Base-by-base conservation (phyloP, 2,329 filamentous ascomycete genomes). In the Colletotrichum destructivum region DNA sequence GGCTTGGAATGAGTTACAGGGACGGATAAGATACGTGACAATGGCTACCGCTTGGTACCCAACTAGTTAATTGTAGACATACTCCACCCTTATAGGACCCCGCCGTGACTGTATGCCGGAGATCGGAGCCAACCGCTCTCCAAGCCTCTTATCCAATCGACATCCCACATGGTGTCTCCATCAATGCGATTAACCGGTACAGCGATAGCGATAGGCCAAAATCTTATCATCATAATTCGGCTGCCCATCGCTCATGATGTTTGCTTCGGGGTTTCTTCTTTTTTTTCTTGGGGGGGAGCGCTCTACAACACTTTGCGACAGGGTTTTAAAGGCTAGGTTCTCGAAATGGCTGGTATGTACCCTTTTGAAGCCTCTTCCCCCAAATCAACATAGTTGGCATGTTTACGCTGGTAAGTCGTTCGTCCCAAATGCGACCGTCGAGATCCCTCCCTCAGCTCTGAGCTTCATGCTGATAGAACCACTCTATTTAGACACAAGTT, bases 301-400 rank as follows among this genome's bases (percentile, higher is more conserved):
- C 38, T 68, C 18, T 62, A 26, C 38, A 56, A 51, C 4, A 61
- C 64, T 60, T 26, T 18, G 15, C 54, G 52, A n/a, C 46, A 52
- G 64, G 21, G 60, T 55, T 35, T 55, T 21, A 35, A 56, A 51
- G 49, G 31, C 52, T 40, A 55, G 65, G 18, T 38, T 66, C 21
- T 65, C 46, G 49, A 49, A 31, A 74, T 74, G 73, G 72, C 72
- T 74, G 73, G 73, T 74, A 74, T 59, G 73, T 74, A 57, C 59
- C 16, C n/a, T 55, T 59, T 55, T 54, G 64, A 65, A 38, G 62
- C 40, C 35, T 69, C 59, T 52, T 51, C 71, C 57, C 59, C 65
- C 35, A 42, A 60, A n/a, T 9, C 9, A 46, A 52, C 23, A 18
- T 42, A 21, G n/a, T 31, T 31, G 31, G 42, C 16, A 26, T 26